Conservation (phyloP, 2,329 filamentous ascomycete species). For the Epicoccum sorghinum region DNA sequence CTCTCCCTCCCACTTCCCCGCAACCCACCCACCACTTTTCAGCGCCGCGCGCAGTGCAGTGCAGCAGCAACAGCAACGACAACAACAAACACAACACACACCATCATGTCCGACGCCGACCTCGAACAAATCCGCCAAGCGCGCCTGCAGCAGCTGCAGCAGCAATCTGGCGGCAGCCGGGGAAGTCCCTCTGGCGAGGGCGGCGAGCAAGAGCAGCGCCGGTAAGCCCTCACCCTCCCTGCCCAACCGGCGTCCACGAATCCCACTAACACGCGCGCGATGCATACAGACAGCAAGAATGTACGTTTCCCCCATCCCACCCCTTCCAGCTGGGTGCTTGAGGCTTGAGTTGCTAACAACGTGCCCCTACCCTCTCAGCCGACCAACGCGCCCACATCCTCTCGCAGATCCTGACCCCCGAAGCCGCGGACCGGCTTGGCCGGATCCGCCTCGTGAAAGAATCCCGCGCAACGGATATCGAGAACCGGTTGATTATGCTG, state of each 20-base stretch:
- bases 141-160: slow-evolving; percentile 90
- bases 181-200: slow-evolving; percentile 54
- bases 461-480: slow-evolving; percentile 84
- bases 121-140: slow-evolving; percentile 87
- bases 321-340: no score
- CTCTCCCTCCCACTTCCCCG: not conserved
- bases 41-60: not conserved
- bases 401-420: slow-evolving; percentile 90
- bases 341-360: no score
- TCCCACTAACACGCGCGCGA: not conserved
- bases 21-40: slow-evolving; percentile 13
- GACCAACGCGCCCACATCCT: slow-evolving; percentile 81
- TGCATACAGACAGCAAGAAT: slow-evolving; percentile 29
- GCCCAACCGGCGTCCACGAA: not conserved
- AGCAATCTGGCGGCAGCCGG: slow-evolving; percentile 61
- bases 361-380: slow-evolving; percentile 57
- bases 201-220: slow-evolving; percentile 60
- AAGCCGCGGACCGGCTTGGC: slow-evolving; percentile 88
- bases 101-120: slow-evolving; percentile 67
- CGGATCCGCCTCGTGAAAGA: slow-evolving; percentile 97
- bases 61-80: slow-evolving; percentile 1
- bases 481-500: slow-evolving; percentile 91
- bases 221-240: slow-evolving; percentile 20
- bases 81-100: not conserved
- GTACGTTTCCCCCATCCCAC: no score